phyloP scores from a whole-genome alignment of 2,329 filamentous ascomycete species.

The Fusarium sp. region DNA sequence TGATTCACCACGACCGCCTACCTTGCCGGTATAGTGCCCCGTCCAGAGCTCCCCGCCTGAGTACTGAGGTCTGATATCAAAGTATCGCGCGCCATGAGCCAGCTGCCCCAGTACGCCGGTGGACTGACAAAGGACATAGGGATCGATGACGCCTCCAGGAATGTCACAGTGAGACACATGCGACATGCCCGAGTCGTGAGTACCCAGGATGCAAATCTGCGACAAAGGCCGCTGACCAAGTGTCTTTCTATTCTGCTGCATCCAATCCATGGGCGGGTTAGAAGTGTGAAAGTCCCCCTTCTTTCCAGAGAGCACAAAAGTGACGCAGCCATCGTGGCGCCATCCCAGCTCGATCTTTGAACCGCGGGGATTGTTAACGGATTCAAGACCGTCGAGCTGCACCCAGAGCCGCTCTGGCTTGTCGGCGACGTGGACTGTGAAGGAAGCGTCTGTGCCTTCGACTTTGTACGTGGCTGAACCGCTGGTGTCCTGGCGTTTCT shows the following conservation, averaged over 20 bases:
- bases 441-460: constrained; percentile 7
- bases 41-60: constrained; percentile 15
- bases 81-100: not conserved
- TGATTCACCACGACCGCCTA: constrained; percentile 11
- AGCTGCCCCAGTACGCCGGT: constrained; percentile 4
- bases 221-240: constrained; percentile 4
- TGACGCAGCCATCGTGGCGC: constrained; percentile 18
- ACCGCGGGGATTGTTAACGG: not conserved
- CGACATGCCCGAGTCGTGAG: constrained; percentile 22
- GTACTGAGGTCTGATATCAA: constrained; percentile 14
- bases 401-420: constrained; percentile 16
- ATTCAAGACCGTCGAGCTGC: not conserved
- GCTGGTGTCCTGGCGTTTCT: constrained; percentile 6
- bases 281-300: not conserved
- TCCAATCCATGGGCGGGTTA: constrained; percentile 15
- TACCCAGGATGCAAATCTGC: constrained; percentile 12
- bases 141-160: not conserved
- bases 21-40: constrained; percentile 3
- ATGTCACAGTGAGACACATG: constrained; percentile 9
- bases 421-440: constrained; percentile 18
- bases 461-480: constrained; percentile 6
- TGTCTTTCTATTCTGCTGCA: constrained; percentile 10
- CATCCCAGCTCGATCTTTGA: constrained; percentile 18
- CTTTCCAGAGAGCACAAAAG: constrained; percentile 7
- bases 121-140: constrained; percentile 15